A percentile compares a stretch with the other conserved stretches of the same genome.
These are phyloP conservation scores for Chamaenerion angustifolium DNA, from an alignment of 345 rosid genomes.

Conservation along the genomic window DNA sequence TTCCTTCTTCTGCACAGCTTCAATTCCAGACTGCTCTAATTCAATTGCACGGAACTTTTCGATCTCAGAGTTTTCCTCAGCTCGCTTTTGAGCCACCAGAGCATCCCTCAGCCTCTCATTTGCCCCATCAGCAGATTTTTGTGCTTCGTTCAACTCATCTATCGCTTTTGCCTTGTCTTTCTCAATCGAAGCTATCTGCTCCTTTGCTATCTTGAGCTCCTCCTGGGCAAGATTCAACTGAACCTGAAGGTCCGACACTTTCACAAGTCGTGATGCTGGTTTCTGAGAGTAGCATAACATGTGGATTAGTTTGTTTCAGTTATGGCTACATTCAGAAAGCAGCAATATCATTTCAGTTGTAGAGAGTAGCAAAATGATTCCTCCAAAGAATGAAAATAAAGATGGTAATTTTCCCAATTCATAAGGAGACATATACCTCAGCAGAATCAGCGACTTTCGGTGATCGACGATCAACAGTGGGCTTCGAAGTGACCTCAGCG, in stretches of 20 bases:
- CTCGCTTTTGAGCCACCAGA: constrained; percentile 72
- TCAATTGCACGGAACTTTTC: constrained; percentile 88
- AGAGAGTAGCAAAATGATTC: too few relatives aligned
- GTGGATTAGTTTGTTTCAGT: background rate
- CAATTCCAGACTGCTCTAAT: constrained; percentile 81
- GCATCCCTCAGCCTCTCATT: constrained; percentile 68
- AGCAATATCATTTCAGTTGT: too few relatives aligned
- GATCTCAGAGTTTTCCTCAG: constrained; percentile 68
- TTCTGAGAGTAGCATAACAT: constrained; percentile 27
- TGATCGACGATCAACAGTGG: too few relatives aligned
- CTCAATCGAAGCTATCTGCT: constrained; percentile 44
- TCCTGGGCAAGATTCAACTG: constrained; percentile 64
- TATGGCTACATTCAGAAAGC: too few relatives aligned
- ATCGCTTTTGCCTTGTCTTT: constrained; percentile 69
- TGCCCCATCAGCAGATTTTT: constrained; percentile 49
- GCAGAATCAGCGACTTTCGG: too few relatives aligned
- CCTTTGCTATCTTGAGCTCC: constrained; percentile 83
- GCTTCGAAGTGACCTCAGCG: too few relatives aligned
- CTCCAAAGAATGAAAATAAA: too few relatives aligned
- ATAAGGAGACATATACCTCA: too few relatives aligned
- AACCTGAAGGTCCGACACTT: constrained; percentile 49
- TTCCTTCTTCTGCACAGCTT: constrained; percentile 69
- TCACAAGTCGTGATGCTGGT: constrained; percentile 31
- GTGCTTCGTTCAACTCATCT: constrained; percentile 62
- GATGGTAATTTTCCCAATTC: too few relatives aligned